Conservation (phyloP, 225 moss, liverwort and hornwort genomes). For the Polytrichum commune region DNA sequence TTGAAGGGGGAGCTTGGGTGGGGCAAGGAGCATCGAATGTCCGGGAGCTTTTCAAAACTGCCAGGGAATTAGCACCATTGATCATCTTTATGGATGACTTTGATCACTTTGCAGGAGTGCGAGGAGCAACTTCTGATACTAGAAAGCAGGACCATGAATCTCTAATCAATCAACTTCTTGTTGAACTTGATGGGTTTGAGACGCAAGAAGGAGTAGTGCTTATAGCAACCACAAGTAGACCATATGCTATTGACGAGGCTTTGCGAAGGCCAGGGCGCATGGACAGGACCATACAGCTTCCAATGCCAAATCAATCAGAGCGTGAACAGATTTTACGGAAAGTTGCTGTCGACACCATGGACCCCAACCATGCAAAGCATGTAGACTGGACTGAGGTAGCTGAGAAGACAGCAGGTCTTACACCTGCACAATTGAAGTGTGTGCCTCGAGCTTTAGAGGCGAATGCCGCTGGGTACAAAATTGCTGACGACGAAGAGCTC, state of each 20-base stretch:
- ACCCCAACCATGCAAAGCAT: constrained; percentile 52
- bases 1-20: constrained; percentile 99
- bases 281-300: constrained; percentile 97
- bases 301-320: constrained; percentile 80
- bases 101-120: constrained; percentile 97
- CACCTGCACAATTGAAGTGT: constrained; percentile 90
- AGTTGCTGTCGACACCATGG: constrained; percentile 78
- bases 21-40: constrained; percentile 99
- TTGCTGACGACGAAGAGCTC: constrained; percentile 83
- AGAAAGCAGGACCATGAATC: constrained; percentile 99
- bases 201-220: constrained; percentile 98
- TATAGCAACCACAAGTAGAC: constrained; percentile 95
- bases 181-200: constrained; percentile 96
- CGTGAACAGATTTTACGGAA: constrained; percentile 93
- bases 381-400: constrained; percentile 93
- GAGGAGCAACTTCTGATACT: constrained; percentile 97
- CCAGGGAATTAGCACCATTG: constrained; percentile 86
- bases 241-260: constrained; percentile 94
- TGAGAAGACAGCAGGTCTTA: constrained; percentile 92
- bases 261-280: constrained; percentile 95
- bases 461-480: constrained; percentile 79
- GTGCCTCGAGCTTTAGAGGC: constrained; percentile 85
- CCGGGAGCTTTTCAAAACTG: constrained; percentile 94
- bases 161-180: constrained; percentile 95
- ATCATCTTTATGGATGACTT: constrained; percentile 99